Conservation (phyloP, 805 yeast genomes). For the Starmerella ratchasimensis region DNA sequence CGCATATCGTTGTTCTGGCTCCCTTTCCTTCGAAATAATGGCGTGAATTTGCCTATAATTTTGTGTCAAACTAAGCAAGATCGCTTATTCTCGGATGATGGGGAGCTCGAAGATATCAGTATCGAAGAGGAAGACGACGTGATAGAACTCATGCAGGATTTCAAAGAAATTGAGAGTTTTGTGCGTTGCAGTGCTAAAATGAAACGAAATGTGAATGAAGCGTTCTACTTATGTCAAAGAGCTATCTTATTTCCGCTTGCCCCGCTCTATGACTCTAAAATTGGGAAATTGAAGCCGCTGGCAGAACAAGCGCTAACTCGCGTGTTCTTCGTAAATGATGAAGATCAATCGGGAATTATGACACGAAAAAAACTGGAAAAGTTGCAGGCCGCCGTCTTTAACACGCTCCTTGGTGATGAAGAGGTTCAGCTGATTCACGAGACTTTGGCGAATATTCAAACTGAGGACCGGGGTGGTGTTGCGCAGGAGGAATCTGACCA, state of each 20-base stretch:
- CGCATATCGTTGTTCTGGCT: slow-evolving; percentile 88
- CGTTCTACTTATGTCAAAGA: slow-evolving; percentile 83
- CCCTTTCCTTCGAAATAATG: slow-evolving; percentile 81
- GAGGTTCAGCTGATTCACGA: slow-evolving; percentile 31
- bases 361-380: slow-evolving; percentile 55
- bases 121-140: slow-evolving; percentile 55
- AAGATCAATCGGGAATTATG: slow-evolving; percentile 77
- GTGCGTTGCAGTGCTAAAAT: slow-evolving; percentile 75
- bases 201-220: slow-evolving; percentile 77
- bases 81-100: slow-evolving; percentile 10
- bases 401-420: slow-evolving; percentile 35
- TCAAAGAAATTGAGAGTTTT: slow-evolving; percentile 88
- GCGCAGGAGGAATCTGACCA: no score
- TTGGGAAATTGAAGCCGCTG: slow-evolving; percentile 63
- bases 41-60: slow-evolving; percentile 86
- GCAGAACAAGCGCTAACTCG: slow-evolving; percentile 66
- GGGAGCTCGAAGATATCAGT: slow-evolving; percentile 12
- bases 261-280: slow-evolving; percentile 86
- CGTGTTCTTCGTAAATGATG: slow-evolving; percentile 70
- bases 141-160: slow-evolving; percentile 73
- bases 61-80: slow-evolving; percentile 63
- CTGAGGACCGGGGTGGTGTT: slow-evolving; percentile 18
- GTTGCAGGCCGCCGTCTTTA: slow-evolving; percentile 66
- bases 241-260: slow-evolving; percentile 88
- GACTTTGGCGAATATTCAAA: slow-evolving; percentile 25